Base-by-base conservation (phyloP, 2,329 filamentous ascomycete species). In the Amauroascus niger region DNA sequence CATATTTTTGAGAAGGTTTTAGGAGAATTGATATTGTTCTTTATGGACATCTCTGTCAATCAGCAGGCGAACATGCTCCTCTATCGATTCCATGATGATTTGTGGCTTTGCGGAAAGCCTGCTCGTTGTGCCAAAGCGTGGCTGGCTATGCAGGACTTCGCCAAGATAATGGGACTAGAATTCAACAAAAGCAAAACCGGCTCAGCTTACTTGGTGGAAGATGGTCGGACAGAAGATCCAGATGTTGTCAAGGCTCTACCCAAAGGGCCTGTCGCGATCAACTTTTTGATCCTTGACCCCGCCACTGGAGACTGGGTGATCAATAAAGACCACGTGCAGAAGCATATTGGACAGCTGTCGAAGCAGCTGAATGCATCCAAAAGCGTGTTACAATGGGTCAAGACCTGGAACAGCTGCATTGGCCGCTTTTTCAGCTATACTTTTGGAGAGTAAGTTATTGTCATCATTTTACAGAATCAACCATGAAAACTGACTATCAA, bases 381-480 rank as follows among this genome's bases (percentile, higher is more conserved):
- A 47, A 79, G 73, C 52, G 65, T 80, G 4, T 74, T 81, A 48
- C 69, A 72, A 14, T 79, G 75, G 71, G 71, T 80, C 3, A 72
- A 78, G 55, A 76, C 75, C 0, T 80, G 76, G 71, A 80, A 80
- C 59, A 76, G 69, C 41, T 79, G 77, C 59, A 72, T 74, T 30
- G 69, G 67, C 1, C 69, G 71, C 6, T 80, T 79, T 62, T 78
- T 80, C 64, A 67, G 67, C 18, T 71, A 69, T 53, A 78, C 77
- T 53, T 78, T 79, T 51, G 76, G 74, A 2, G 69, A 73, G 56
- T 58, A 47, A 30, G 56, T 53, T 22, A 28, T 47, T n/a, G 6
- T 46, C 28, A 28, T 24, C 40, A 18, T 37, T 22, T 26, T 18
- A 13, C 5, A 3, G 2, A 13, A 52, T 30, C 53, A 32, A 53